Evolutionary conservation across 1,139 yeast genomes (phyloP).

Genomic region (Taphrina pruni): DNA sequence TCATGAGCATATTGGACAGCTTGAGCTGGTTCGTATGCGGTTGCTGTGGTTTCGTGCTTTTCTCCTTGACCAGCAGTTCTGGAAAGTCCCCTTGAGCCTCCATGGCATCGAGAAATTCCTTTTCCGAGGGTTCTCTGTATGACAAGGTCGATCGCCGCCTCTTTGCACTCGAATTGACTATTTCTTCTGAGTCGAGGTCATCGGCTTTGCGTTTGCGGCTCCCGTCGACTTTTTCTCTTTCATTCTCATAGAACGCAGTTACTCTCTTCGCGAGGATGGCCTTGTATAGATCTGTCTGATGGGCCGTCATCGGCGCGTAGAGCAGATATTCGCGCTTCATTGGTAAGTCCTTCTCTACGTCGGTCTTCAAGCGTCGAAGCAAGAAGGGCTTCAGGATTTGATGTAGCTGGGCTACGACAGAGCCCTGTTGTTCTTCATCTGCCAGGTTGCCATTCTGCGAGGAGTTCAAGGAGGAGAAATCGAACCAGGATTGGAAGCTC

Average conservation of each 20-base stretch:
- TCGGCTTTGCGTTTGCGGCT: constrained; percentile 19
- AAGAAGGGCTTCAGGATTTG: constrained; percentile 87
- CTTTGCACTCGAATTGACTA: constrained; percentile 13
- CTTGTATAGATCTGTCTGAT: constrained; percentile 69
- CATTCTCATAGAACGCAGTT: constrained; percentile 9
- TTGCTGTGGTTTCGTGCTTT: neutral
- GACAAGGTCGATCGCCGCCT: constrained; percentile 5
- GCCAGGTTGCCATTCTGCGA: constrained; percentile 53
- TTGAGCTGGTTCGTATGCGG: constrained; percentile 52
- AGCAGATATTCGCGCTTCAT: constrained; percentile 87
- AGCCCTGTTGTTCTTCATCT: constrained; percentile 67
- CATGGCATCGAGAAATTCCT: constrained; percentile 20
- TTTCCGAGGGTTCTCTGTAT: constrained; percentile 29
- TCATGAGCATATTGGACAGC: constrained; percentile 76
- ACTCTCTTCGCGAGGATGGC: constrained; percentile 60
- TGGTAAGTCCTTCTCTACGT: constrained; percentile 73
- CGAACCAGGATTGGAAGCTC: constrained; percentile 92
- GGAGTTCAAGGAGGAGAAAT: constrained; percentile 63
- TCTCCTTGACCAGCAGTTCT: neutral
- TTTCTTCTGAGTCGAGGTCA: constrained; percentile 17
- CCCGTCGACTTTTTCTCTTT: neutral
- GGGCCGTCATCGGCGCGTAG: constrained; percentile 68
- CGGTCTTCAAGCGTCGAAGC: constrained; percentile 76
- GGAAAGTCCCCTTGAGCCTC: constrained; percentile 16
- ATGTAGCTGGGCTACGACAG: constrained; percentile 75